Base-by-base conservation (phyloP, 257 asterid genomes). In the Capsicum rhomboideum region DNA sequence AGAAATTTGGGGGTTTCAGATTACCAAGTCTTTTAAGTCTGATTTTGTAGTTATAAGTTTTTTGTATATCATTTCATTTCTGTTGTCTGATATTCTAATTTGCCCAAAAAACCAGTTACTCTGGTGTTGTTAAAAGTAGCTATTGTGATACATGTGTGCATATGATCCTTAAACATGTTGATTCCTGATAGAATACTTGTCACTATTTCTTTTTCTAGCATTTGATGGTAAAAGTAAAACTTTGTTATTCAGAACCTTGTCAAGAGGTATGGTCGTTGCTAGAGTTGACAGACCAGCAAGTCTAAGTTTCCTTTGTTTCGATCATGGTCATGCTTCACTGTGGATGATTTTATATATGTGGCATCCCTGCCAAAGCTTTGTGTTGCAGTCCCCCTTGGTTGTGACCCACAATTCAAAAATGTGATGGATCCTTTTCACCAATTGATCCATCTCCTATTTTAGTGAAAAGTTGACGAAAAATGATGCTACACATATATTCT, bases 281-380 rank as follows among this genome's bases (percentile, higher is more conserved):
- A 97, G 98, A 82, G 91, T 94, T 28, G 96, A 95, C 69, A 87
- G 29, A 58, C 14, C 93, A 85, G 97, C 92, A 91, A 95, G 99
- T 91, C 50, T 1, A 14, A 2, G n/a, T 46, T 78, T 58, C 23
- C 29, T 58, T 58, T 58, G 37, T 31, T 31, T 31, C 4, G 37
- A 31, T 31, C 37, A 31, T 31, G 37, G 2, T 31, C 37, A 31
- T 42, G 6, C 46, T 42, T 42, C 46, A 31, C n/a, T n/a, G n/a
- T n/a, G n/a, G n/a, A n/a, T n/a, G n/a, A n/a, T n/a, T n/a, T n/a
- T n/a, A n/a, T n/a, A n/a, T n/a, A n/a, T n/a, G n/a, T n/a, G n/a
- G n/a, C n/a, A n/a, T n/a, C n/a, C n/a, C n/a, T n/a, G n/a, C n/a
- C n/a, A n/a, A n/a, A n/a, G n/a, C n/a, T 31, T 40, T 40, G 46